A percentile compares a stretch with the other conserved stretches of the same genome.
Evolutionary conservation across 306 rosid species (phyloP).

Genomic region (Gynostemma pentaphyllum): DNA sequence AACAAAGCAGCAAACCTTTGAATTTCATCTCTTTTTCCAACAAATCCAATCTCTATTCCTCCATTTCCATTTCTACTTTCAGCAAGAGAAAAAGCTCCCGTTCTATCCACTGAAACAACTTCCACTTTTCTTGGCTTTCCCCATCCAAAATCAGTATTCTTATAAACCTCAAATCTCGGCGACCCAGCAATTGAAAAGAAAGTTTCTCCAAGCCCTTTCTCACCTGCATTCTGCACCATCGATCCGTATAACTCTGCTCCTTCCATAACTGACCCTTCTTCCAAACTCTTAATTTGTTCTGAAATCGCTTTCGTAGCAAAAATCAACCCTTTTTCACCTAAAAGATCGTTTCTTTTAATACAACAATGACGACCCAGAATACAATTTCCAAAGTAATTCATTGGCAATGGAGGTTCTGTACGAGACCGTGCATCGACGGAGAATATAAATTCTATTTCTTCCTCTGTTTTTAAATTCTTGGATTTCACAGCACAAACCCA

Average conservation of each 20-base stretch:
- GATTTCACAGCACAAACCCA: no score
- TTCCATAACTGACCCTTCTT: neutral
- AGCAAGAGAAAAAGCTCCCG: neutral
- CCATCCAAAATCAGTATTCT: slow-evolving; percentile 36
- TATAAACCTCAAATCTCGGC: slow-evolving; percentile 16
- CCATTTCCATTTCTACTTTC: slow-evolving; percentile 17
- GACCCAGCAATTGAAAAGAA: slow-evolving; percentile 18
- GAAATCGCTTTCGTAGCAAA: slow-evolving; percentile 14
- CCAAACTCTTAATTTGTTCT: slow-evolving; percentile 10
- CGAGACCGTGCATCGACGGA: slow-evolving; percentile 16
- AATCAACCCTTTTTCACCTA: slow-evolving; percentile 17
- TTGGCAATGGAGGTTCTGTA: slow-evolving; percentile 3
- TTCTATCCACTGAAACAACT: neutral
- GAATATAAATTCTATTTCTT: neutral
- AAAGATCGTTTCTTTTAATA: neutral
- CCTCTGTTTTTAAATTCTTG: no score
- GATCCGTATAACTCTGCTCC: slow-evolving; percentile 9
- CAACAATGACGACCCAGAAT: neutral
- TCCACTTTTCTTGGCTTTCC: slow-evolving; percentile 27
- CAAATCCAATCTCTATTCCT: slow-evolving; percentile 20
- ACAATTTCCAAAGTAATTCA: slow-evolving; percentile 19
- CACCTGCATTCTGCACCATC: neutral
- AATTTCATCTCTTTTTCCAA: slow-evolving; percentile 4
- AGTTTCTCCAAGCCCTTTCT: no score
- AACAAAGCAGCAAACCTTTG: slow-evolving; percentile 14